Conservation (phyloP, 202 grass and related monocot species). For the Saccharum hybrid region DNA sequence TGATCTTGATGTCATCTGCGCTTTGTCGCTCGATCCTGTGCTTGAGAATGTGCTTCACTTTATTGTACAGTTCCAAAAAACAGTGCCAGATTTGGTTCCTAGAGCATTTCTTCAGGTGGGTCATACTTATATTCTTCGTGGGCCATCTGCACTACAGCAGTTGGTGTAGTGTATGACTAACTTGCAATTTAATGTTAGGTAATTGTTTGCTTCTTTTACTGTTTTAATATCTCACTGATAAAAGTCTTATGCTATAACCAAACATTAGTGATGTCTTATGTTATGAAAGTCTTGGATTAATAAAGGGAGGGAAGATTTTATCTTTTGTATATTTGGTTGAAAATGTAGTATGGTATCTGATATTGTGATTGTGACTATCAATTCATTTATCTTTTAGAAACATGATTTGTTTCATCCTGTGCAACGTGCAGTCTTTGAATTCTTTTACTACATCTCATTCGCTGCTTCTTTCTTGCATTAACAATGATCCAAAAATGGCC, state of each 20-base stretch:
- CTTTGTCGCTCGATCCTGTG: slow-evolving; percentile 63
- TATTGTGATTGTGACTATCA: background rate
- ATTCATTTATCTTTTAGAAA: background rate
- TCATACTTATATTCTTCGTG: slow-evolving; percentile 22
- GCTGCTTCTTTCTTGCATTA: slow-evolving; percentile 40
- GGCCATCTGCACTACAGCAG: background rate
- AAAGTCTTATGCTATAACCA: background rate
- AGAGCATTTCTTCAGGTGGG: slow-evolving; percentile 88
- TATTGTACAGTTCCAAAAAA: slow-evolving; percentile 90
- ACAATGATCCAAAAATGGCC: slow-evolving; percentile 41
- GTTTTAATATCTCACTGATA: slow-evolving; percentile 2
- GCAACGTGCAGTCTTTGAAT: slow-evolving; percentile 27
- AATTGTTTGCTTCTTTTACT: slow-evolving; percentile 4
- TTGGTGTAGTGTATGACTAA: slow-evolving; percentile 1
- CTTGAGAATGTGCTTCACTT: slow-evolving; percentile 82
- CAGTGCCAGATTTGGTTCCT: slow-evolving; percentile 87
- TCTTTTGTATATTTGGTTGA: background rate
- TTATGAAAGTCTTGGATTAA: slow-evolving; percentile 5
- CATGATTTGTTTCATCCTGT: background rate
- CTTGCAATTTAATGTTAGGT: background rate
- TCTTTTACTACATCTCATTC: slow-evolving; percentile 28
- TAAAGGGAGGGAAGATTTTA: slow-evolving; percentile 14
- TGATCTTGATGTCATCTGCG: slow-evolving; percentile 81
- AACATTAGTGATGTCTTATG: slow-evolving; percentile 19
- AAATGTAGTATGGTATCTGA: slow-evolving; percentile 23